A percentile compares a stretch with the other conserved stretches of the same genome.
Evolutionary conservation across 129 eudicot genomes (phyloP).

Genomic region (Helianthus tuberosus): DNA sequence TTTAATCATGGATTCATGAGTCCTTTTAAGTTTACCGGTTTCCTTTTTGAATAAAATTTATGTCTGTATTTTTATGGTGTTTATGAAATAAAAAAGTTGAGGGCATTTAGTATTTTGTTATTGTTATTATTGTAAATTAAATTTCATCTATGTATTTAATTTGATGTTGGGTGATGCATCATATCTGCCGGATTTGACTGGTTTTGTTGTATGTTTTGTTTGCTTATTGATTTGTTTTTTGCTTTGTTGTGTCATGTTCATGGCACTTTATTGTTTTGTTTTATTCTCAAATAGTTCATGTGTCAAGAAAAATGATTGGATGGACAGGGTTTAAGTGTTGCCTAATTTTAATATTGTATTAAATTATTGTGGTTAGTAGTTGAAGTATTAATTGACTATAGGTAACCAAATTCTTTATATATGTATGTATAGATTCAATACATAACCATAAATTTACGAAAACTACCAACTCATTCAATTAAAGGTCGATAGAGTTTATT

Average conservation of each 20-base stretch:
- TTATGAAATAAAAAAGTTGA: constrained; percentile 30
- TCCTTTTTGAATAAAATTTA: constrained; percentile 29
- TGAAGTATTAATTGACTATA: not conserved
- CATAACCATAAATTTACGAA: no score
- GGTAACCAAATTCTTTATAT: not conserved
- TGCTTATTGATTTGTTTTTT: constrained; percentile 29
- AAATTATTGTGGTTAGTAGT: not conserved
- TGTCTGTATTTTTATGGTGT: constrained; percentile 28
- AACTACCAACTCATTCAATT: no score
- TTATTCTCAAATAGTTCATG: constrained; percentile 12
- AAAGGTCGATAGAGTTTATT: no score
- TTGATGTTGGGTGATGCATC: constrained; percentile 25
- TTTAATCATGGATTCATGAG: constrained; percentile 17
- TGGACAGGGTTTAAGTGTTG: not conserved
- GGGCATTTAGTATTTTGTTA: constrained; percentile 17
- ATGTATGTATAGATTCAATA: not conserved
- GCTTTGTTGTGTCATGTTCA: constrained; percentile 23
- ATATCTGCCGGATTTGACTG: constrained; percentile 20
- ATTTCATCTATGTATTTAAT: constrained; percentile 6
- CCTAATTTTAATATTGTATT: constrained; percentile 1
- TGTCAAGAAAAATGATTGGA: not conserved
- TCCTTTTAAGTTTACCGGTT: not conserved
- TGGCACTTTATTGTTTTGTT: constrained; percentile 12
- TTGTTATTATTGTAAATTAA: constrained; percentile 25
- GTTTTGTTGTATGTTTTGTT: constrained; percentile 34